phyloP scores from a whole-genome alignment of 148 eudicot species.

The Heliamphora exappendiculata region DNA sequence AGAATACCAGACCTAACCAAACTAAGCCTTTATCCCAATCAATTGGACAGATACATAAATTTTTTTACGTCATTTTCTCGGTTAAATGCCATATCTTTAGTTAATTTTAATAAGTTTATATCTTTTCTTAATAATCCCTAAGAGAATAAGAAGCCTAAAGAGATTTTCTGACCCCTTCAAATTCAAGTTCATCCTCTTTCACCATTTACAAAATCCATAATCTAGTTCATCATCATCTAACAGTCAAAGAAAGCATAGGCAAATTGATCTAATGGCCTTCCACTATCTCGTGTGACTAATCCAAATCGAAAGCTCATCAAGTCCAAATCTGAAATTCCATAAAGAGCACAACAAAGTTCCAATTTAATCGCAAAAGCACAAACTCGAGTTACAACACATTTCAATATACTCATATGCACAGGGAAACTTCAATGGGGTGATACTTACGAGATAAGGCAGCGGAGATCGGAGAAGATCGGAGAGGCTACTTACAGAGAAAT shows the following conservation, averaged over 20 bases:
- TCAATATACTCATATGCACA: not conserved
- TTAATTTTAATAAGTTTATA: no score
- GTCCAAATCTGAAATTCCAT: not conserved
- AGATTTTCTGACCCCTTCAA: not conserved
- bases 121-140: no score
- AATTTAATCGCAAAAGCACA: not conserved
- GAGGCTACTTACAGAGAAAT: constrained; percentile 10
- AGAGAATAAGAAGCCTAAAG: not conserved
- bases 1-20: no score
- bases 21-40: no score
- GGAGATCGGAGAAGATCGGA: constrained; percentile 9
- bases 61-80: no score
- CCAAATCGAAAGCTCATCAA: not conserved
- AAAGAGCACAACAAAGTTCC: not conserved
- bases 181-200: not conserved
- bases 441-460: not conserved
- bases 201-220: not conserved
- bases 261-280: not conserved
- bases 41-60: no score
- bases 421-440: not conserved
- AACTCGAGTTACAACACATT: not conserved
- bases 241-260: not conserved
- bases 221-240: not conserved
- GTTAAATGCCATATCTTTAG: no score
- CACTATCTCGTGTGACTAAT: not conserved